Base-by-base conservation (phyloP, 768 basidiomycete genomes). In the Leccinum subgranulosum region DNA sequence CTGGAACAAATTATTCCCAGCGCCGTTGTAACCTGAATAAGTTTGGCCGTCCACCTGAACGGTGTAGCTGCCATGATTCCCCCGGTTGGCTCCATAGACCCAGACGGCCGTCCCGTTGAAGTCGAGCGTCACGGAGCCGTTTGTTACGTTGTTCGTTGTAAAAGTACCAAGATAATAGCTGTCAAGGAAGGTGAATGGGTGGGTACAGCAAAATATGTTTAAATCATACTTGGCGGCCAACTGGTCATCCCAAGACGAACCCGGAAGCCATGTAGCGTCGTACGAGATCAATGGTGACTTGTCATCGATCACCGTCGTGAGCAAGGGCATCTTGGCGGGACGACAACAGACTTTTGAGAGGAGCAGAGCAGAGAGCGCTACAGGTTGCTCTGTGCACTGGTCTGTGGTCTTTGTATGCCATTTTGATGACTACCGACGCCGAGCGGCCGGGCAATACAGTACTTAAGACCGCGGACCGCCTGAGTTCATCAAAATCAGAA, bases 21-120 rank as follows among this genome's bases (percentile, higher is more conserved):
- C 43, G 11, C 79, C 80, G 55, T 72, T 72, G 19, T 59, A 52
- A 27, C 58, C 49, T 14, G 69, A 55, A 47, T 66, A 76, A 29
- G 55, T 58, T 10, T 49, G 61, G 28, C 69, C 55, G 66, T 84
- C 81, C 1, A 83, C 64, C 29, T 68, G 65, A 43, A 83, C 73
- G 31, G 70, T 69, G 60, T 75, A 84, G 11, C 53, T 61, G 0
- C 83, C 81, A 61, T 82, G 79, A 53, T 81, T 80, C 6, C 55
- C 41, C 23, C 81, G 74, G 53, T 79, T 79, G 2, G 81, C 76
- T 8, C 84, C 84, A 56, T 75, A 84, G 10, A 84, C 64, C 69
- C 76, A 75, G 19, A 84, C 64, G 6, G 72, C 75, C 11, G 76
- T 81, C 15, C 83, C 83, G 45, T 79, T 79, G 71, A 83, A 84